Conservation (phyloP, 371 early-diverging fungal species). For the Mortierella sp. region DNA sequence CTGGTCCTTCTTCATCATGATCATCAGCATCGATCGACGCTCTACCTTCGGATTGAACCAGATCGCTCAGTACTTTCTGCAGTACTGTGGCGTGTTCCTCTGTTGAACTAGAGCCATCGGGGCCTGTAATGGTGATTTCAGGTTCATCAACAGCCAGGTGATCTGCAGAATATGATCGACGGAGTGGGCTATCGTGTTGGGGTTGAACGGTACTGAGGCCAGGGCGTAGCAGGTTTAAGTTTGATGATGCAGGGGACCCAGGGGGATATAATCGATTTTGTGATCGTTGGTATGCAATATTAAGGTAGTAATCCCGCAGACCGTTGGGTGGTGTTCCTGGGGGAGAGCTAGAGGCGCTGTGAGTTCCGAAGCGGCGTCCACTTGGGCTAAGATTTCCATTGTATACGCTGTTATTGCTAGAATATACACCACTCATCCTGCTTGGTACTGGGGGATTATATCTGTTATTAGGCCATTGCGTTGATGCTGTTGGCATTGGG, state of each 20-base stretch:
- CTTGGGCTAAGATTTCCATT: slow-evolving; percentile 15
- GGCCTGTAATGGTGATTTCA: slow-evolving; percentile 45
- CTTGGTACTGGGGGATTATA: slow-evolving; percentile 52
- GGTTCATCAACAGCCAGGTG: slow-evolving; percentile 37
- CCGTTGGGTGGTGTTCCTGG: slow-evolving; percentile 56
- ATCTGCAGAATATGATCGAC: slow-evolving; percentile 46
- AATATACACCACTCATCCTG: slow-evolving; percentile 49
- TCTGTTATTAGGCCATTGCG: slow-evolving; percentile 10
- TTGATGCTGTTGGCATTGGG: slow-evolving; percentile 8
- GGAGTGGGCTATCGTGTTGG: not conserved
- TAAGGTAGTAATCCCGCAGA: slow-evolving; percentile 42
- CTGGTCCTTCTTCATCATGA: slow-evolving; percentile 24
- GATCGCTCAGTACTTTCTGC: slow-evolving; percentile 29
- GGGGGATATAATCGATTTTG: slow-evolving; percentile 20
- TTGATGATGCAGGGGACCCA: slow-evolving; percentile 14
- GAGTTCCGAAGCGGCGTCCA: slow-evolving; percentile 25
- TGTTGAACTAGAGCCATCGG: slow-evolving; percentile 43
- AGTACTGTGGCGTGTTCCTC: slow-evolving; percentile 46
- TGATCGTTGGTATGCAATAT: slow-evolving; percentile 43
- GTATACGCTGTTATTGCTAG: slow-evolving; percentile 36
- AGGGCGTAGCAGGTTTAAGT: slow-evolving; percentile 23
- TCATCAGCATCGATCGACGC: not conserved
- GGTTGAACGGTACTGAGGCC: slow-evolving; percentile 24
- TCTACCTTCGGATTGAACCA: slow-evolving; percentile 35
- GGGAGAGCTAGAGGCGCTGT: slow-evolving; percentile 41